Percentiles rank a stretch among this genome's conserved stretches.
Conservation (phyloP, 2,329 filamentous ascomycete species). For the Fusarium secorum region DNA sequence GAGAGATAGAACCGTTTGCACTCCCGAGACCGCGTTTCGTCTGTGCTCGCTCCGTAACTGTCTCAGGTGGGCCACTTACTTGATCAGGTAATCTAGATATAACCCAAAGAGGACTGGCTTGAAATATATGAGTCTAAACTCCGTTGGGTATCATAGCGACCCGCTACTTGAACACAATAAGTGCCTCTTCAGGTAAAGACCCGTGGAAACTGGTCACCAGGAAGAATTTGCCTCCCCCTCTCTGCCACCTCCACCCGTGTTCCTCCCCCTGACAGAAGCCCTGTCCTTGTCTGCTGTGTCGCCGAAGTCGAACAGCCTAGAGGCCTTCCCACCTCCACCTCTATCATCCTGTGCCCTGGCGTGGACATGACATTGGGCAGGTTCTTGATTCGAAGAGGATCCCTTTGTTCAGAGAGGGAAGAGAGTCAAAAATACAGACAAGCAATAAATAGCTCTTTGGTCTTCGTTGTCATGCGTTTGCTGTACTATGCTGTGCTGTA, state of each 20-base stretch:
- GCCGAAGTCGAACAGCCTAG: constrained; percentile 12
- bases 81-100: constrained; percentile 7
- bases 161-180: constrained; percentile 36
- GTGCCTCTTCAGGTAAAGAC: constrained; percentile 38
- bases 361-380: constrained; percentile 21
- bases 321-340: constrained; percentile 23
- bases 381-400: constrained; percentile 9
- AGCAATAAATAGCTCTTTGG: constrained; percentile 9
- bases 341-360: constrained; percentile 7
- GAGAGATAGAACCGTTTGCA: constrained; percentile 34
- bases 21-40: constrained; percentile 19
- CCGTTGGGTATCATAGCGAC: constrained; percentile 4
- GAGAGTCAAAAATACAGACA: constrained; percentile 6
- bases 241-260: constrained; percentile 40
- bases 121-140: not conserved
- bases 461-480: not conserved
- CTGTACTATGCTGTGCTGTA: not conserved
- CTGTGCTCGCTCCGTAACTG: constrained; percentile 24
- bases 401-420: constrained; percentile 5
- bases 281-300: constrained; percentile 40
- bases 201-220: constrained; percentile 40
- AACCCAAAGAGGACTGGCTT: constrained; percentile 17
- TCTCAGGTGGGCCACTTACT: constrained; percentile 4
- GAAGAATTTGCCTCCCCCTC: constrained; percentile 42
- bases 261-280: constrained; percentile 39